Evolutionary conservation across 345 rosid species (phyloP).

Genomic region (Brassica rapa): DNA sequence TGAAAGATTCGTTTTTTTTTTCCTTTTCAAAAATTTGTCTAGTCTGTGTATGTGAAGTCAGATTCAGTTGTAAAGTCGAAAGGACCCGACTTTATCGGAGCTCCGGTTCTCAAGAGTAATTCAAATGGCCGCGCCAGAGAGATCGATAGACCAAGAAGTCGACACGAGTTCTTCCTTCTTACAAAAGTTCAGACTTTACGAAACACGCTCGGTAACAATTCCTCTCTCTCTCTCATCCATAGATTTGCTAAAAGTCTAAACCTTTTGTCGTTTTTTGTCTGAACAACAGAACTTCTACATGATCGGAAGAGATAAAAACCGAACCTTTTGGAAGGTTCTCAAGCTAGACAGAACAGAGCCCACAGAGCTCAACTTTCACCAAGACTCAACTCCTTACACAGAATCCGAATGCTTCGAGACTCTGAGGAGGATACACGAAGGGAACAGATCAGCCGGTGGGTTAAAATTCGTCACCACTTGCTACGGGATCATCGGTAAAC

Average conservation of each 20-base stretch:
- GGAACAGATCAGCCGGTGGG: constrained; percentile 81
- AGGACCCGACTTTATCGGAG: constrained; percentile 41
- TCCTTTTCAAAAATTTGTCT: constrained; percentile 1
- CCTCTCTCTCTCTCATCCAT: not conserved
- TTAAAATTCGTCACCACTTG: constrained; percentile 76
- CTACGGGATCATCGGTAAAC: constrained; percentile 83
- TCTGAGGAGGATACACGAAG: constrained; percentile 71
- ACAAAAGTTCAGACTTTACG: constrained; percentile 83
- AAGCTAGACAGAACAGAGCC: constrained; percentile 76
- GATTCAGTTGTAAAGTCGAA: constrained; percentile 10
- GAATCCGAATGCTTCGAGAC: constrained; percentile 69
- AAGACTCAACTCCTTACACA: constrained; percentile 69
- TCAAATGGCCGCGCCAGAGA: constrained; percentile 45
- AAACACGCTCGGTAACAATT: constrained; percentile 72
- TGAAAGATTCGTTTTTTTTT: not conserved
- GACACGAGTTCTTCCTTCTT: constrained; percentile 47
- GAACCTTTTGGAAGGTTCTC: constrained; percentile 66
- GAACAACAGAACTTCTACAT: constrained; percentile 73
- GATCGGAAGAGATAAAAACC: constrained; percentile 78
- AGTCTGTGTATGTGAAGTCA: constrained; percentile 19
- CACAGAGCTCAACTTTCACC: constrained; percentile 61
- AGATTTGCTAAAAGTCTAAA: not conserved
- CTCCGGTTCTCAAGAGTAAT: constrained; percentile 43
- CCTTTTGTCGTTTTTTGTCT: not conserved
- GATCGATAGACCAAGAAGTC: constrained; percentile 33